Evolutionary conservation across 164 flowering plant genomes (phyloP), one percentile per base, ranked within the genome.

Genomic region (Berberis vulgaris): DNA sequence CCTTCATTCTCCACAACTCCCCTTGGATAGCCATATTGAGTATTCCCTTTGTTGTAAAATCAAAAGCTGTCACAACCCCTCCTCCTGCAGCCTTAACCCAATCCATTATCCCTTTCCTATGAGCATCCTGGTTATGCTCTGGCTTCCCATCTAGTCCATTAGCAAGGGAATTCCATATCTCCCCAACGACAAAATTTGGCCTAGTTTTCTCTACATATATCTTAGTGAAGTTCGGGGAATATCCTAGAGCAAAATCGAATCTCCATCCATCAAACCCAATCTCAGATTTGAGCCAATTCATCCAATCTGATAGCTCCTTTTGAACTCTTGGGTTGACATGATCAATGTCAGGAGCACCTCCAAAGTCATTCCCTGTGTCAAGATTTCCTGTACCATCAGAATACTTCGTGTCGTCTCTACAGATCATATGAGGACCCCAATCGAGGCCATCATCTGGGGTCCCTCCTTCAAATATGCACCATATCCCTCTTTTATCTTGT

Each of bases 251-350:
- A 49, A 80, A 88, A 71, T 88, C 91, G 44, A 91, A 79, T 43
- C 89, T 63, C 93, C 93, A 90, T 0, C 95, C 95, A 62, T 68
- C 79, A 46, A 81, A 90, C 10, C 95, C 92, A 1, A 88, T 72
- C 4, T 85, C 91, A 5, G 78, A 45, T 66, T 84, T 86, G 3
- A 88, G 72, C 97, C 97, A 90, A 55, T 86, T 86, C 82, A 88
- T 62, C 97, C 97, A 91, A 39, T 83, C 89, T 0, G 86, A 78
- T 2, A 91, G 68, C 74, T 88, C 96, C 11, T 10, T 75, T 41
- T 84, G 93, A 1, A 86, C 89, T 43, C 80, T 71, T 1, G 80
- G 75, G 60, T 91, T 88, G 3, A 74, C 67, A 58, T 90, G 97
- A 69, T 90, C 97, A 11, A 88, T 81, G 59, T 88, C 95, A 0